Evolutionary conservation across 139 green algal genomes (phyloP).

Genomic region (Gonium pectorale): DNA sequence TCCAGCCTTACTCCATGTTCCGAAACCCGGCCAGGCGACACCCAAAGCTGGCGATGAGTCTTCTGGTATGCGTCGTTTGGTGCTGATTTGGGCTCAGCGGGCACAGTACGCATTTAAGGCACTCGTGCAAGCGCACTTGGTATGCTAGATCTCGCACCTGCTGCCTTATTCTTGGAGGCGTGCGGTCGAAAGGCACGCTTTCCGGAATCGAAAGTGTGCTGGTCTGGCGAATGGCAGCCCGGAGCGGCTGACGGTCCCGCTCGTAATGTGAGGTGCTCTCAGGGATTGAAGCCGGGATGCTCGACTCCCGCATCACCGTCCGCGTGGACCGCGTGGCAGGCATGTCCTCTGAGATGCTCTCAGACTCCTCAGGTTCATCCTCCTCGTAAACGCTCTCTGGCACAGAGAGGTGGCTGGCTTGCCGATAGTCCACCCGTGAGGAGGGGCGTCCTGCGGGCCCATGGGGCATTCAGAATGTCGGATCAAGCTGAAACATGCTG

Average conservation of each 20-base stretch:
- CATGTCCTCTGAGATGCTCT: background rate
- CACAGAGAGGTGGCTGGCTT: conserved; percentile 6
- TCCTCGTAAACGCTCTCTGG: conserved; percentile 10
- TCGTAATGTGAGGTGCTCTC: background rate
- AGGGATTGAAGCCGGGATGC: background rate
- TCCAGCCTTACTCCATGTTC: too few species aligned
- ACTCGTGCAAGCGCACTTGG: too few species aligned
- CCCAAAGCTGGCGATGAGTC: too few species aligned
- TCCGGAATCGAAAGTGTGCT: background rate
- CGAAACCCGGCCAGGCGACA: too few species aligned
- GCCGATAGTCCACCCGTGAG: background rate
- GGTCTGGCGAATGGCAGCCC: background rate
- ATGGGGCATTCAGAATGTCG: too few species aligned
- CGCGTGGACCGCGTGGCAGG: background rate
- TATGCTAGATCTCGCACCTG: too few species aligned
- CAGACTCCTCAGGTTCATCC: background rate
- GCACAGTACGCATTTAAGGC: too few species aligned
- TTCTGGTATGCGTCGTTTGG: too few species aligned
- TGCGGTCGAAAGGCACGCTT: conserved; percentile 1
- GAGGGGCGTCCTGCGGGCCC: conserved; percentile 8
- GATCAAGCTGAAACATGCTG: too few species aligned
- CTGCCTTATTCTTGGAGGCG: background rate
- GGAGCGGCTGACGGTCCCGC: background rate
- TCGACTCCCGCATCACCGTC: background rate
- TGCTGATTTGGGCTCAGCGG: too few species aligned